A percentile compares a stretch with the other conserved stretches of the same genome.
Conservation (phyloP, 2,329 filamentous ascomycete genomes). For the Alternaria brassicicola region DNA sequence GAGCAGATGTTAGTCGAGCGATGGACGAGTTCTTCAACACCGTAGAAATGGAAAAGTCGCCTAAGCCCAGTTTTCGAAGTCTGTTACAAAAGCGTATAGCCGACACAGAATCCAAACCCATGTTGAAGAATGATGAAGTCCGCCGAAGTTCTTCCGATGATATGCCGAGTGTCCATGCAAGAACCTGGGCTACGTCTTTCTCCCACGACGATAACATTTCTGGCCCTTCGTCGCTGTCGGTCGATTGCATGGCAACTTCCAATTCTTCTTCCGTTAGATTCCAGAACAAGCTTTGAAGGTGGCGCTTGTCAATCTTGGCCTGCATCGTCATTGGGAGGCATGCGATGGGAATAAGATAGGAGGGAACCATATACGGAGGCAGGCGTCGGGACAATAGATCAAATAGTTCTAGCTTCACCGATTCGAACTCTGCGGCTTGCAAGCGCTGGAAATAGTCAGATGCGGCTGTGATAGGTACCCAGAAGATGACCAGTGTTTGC, state of each 20-base stretch:
- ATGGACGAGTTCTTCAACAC: conserved; percentile 73
- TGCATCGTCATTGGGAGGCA: conserved; percentile 73
- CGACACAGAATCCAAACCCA: conserved; percentile 84
- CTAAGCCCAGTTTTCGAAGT: conserved; percentile 57
- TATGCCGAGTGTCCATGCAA: conserved; percentile 60
- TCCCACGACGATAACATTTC: conserved; percentile 64
- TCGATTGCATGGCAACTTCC: conserved; percentile 44
- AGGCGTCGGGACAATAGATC: conserved; percentile 62
- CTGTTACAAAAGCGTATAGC: conserved; percentile 72
- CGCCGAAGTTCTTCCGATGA: conserved; percentile 58
- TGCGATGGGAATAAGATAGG: conserved; percentile 72
- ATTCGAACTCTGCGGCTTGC: conserved; percentile 39
- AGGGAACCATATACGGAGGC: conserved; percentile 80
- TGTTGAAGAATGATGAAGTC: conserved; percentile 74
- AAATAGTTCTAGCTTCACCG: conserved; percentile 56
- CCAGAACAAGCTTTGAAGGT: conserved; percentile 58
- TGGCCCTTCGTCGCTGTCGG: conserved; percentile 43
- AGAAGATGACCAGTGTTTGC: conserved; percentile 70
- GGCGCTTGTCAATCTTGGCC: conserved; percentile 72
- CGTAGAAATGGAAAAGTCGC: conserved; percentile 67
- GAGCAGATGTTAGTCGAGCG: conserved; percentile 59
- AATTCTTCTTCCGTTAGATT: conserved; percentile 56
- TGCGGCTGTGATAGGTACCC: conserved; percentile 56
- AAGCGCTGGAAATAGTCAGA: conserved; percentile 48
- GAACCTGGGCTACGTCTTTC: conserved; percentile 57